Base-by-base conservation (phyloP, 495 filamentous ascomycete species). In the Hyaloscypha hepaticicola region DNA sequence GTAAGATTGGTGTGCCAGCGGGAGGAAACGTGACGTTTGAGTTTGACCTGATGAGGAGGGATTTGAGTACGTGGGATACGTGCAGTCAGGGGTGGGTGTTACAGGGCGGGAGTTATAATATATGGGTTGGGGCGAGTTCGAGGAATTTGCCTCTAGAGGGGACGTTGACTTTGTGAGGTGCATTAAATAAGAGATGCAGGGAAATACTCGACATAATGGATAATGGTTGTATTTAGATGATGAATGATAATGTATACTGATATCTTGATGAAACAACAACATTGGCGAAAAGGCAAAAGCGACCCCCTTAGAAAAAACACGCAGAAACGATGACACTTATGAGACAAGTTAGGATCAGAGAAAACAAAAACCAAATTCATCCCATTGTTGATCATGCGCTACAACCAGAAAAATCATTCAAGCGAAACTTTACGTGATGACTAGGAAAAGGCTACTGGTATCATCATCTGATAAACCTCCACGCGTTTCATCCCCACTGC, bases 61-160 rank as follows among this genome's bases (percentile, higher is more conserved):
- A 91, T 69, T 60, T 91, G 68, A 89, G 87, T 69, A 80, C 80
- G 5, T 92, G 88, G 89, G 84, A 89, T 73, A 76, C 79, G 0
- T 74, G 68, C 14, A 75, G 74, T 34, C 88, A 90, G 77, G 74
- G 80, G 31, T 92, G 88, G 89, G 66, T 77, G 29, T 63, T 87
- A 64, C 81, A 81, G 52, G 73, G 70, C 51, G 76, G 79, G 1
- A 67, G 74, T 16, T 85, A 82, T 64, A 69, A 58, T 3, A 64
- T 87, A 48, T 76, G 71, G 48, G 79, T 86, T 14, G 90, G 90
- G 4, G 82, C 81, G 62, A 90, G 87, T 34, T 90, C 87, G 22
- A 80, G 90, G 65, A 82, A 85, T 65, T 74, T 91, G 72, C 86
- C 82, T 28, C 77, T 90, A 1, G 72, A 75, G 45, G 81, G 81